Percentiles rank a stretch among this genome's conserved stretches.
These are phyloP conservation scores for Eimeria praecox DNA, from an alignment of 169 alveolate species.

Conservation along the genomic window DNA sequence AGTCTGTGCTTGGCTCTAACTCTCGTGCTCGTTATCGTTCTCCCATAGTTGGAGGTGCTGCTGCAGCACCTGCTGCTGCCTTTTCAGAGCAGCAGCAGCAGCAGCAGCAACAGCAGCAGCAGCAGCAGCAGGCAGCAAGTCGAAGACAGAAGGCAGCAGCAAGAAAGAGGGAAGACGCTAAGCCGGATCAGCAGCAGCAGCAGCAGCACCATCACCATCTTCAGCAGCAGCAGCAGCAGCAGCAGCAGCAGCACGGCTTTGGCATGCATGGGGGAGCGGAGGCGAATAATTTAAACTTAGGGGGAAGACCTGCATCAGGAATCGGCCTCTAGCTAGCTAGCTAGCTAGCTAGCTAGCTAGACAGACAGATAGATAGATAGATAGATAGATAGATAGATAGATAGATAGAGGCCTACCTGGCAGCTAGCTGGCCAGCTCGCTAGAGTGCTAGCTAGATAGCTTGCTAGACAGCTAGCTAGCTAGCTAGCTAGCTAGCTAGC, in stretches of 20 bases:
- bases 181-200: too few species aligned
- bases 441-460: not conserved
- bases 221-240: constrained; percentile 59
- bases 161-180: constrained; percentile 13
- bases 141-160: constrained; percentile 33
- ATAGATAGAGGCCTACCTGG: not conserved
- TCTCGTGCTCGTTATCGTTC: not conserved
- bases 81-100: too few species aligned
- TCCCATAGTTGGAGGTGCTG: not conserved
- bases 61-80: not conserved
- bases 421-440: constrained; percentile 30
- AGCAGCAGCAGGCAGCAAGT: constrained; percentile 50
- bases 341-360: constrained; percentile 38
- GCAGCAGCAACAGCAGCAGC: constrained; percentile 48
- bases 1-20: not conserved
- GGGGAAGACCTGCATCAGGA: not conserved
- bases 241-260: not conserved
- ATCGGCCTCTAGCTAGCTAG: not conserved
- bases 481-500: too few species aligned
- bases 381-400: too few species aligned
- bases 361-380: too few species aligned
- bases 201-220: too few species aligned
- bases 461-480: too few species aligned
- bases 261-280: not conserved
- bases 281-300: too few species aligned